Percentiles rank a stretch among this genome's conserved stretches.
These are phyloP conservation scores for Capsicum pubescens DNA, from an alignment of 257 asterid genomes.

Conservation along the genomic window DNA sequence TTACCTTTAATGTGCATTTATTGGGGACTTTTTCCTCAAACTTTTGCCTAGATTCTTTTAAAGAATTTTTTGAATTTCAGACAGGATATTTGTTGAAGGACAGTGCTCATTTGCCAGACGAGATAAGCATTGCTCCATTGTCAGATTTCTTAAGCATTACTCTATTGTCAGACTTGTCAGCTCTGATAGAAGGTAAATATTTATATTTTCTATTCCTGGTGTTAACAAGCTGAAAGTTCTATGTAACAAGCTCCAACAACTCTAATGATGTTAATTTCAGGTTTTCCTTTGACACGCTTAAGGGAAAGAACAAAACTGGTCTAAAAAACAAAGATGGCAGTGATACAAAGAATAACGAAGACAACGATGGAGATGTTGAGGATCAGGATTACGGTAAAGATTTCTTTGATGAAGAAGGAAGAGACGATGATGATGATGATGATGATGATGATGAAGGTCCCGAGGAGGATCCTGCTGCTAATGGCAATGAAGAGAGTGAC, in stretches of 20 bases:
- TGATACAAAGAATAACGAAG: constrained; percentile 77
- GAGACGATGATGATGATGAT: constrained; percentile 48
- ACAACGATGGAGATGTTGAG: constrained; percentile 55
- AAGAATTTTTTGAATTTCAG: constrained; percentile 44
- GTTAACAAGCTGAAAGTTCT: not conserved
- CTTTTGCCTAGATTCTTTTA: constrained; percentile 15
- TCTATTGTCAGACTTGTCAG: constrained; percentile 38
- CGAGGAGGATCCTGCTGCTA: constrained; percentile 45
- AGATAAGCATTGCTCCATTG: constrained; percentile 3
- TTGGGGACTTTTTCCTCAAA: not conserved
- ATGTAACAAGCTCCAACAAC: not conserved
- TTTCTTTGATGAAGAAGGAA: constrained; percentile 81
- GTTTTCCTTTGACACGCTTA: constrained; percentile 64
- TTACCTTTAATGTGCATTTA: not conserved
- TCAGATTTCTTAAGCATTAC: constrained; percentile 36
- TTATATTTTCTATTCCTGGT: not conserved
- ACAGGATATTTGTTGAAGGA: constrained; percentile 52
- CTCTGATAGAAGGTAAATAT: constrained; percentile 53
- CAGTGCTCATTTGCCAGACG: constrained; percentile 37
- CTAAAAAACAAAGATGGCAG: constrained; percentile 67
- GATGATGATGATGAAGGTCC: constrained; percentile 69
- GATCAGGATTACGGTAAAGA: constrained; percentile 66
- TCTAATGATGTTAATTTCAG: constrained; percentile 38
- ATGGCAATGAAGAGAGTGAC: constrained; percentile 50
- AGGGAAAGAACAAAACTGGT: constrained; percentile 47